Conservation (phyloP, 306 rosid genomes). For the Quercus glauca region DNA sequence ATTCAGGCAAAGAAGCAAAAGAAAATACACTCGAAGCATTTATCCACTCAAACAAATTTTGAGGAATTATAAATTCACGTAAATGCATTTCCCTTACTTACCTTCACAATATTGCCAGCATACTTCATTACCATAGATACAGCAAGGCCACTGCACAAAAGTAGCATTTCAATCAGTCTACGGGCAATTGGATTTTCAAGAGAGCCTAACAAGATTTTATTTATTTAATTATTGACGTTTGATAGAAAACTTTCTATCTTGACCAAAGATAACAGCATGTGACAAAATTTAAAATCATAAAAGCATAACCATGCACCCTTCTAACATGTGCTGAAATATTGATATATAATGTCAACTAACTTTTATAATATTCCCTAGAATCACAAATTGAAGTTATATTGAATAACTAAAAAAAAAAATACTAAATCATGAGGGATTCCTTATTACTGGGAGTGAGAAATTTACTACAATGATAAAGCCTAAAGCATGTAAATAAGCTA, state of each 20-base stretch:
- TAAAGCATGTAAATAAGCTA: constrained; percentile 15
- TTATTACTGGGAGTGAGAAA: constrained; percentile 15
- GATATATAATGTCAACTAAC: not conserved
- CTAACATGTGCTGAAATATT: not conserved
- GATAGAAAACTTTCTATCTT: not conserved
- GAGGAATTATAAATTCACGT: not conserved
- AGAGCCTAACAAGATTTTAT: not conserved
- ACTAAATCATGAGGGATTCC: not conserved
- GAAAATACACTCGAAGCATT: no score
- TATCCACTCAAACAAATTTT: no score
- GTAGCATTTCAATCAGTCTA: not conserved
- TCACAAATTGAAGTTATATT: not conserved
- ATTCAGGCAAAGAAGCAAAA: no score
- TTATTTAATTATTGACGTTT: not conserved
- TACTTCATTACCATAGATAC: constrained; percentile 97
- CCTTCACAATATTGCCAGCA: constrained; percentile 98
- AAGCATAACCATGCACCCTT: not conserved
- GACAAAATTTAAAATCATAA: not conserved
- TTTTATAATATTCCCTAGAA: not conserved
- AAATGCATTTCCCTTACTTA: constrained; percentile 30
- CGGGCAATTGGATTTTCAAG: not conserved
- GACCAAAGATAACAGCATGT: not conserved
- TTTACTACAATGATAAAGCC: not conserved
- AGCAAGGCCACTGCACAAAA: constrained; percentile 81
- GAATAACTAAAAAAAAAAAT: not conserved